phyloP scores from a whole-genome alignment of 805 yeast species.

The Cyberlindnera galapagoensis region DNA sequence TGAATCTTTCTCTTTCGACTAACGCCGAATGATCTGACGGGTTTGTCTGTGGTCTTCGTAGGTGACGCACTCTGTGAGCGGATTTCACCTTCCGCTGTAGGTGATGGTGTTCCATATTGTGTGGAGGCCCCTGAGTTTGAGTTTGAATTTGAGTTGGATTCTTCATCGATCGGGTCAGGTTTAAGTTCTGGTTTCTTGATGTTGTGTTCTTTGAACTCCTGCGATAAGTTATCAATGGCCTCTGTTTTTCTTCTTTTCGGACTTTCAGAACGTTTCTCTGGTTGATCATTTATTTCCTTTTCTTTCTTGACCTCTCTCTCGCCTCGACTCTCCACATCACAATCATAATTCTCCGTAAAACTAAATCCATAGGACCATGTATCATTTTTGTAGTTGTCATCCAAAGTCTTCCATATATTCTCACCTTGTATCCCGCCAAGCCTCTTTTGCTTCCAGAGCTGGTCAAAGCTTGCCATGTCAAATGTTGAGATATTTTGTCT shows the following conservation, averaged over 20 bases:
- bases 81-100: too few relatives aligned
- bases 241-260: conserved; percentile 5
- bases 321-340: neutral
- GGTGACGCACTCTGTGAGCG: neutral
- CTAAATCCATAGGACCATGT: conserved; percentile 13
- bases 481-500: conserved; percentile 17
- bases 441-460: conserved; percentile 14
- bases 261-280: conserved; percentile 1
- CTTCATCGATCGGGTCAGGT: conserved; percentile 3
- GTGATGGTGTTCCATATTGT: neutral
- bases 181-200: neutral
- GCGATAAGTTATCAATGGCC: conserved; percentile 11
- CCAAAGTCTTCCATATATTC: conserved; percentile 20
- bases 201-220: conserved; percentile 12
- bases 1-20: conserved; percentile 19
- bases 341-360: conserved; percentile 8
- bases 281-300: conserved; percentile 1
- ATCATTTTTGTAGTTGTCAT: conserved; percentile 5
- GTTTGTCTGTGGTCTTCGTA: neutral
- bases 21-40: conserved; percentile 17
- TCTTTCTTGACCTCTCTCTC: conserved; percentile 4
- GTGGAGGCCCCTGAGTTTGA: neutral
- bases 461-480: conserved; percentile 10
- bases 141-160: too few relatives aligned
- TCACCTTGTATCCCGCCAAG: conserved; percentile 8